Percentiles rank a stretch among this genome's conserved stretches.
phyloP scores from a whole-genome alignment of 2,329 filamentous ascomycete species.

The Pseudogymnoascus sp. region DNA sequence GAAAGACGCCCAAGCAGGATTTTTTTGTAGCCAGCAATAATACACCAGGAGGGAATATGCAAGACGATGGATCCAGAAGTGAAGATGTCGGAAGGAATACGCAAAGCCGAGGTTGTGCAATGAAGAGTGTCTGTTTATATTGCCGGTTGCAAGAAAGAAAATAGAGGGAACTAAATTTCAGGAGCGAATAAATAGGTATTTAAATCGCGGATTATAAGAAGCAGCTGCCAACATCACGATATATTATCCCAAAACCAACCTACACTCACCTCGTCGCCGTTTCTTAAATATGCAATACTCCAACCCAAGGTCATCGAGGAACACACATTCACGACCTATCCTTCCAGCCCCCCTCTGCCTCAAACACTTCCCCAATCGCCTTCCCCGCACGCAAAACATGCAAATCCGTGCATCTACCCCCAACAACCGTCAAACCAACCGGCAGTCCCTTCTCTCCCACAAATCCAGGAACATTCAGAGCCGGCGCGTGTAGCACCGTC shows the following conservation, averaged over 20 bases:
- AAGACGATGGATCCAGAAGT: too few relatives aligned
- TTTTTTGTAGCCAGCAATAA: too few relatives aligned
- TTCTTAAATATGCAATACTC: not conserved
- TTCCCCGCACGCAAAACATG: conserved; percentile 35
- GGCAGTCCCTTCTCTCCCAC: conserved; percentile 48
- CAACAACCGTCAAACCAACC: conserved; percentile 47
- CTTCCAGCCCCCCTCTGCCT: conserved; percentile 31
- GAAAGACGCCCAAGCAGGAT: too few relatives aligned
- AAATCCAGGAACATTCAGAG: conserved; percentile 58
- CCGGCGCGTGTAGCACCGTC: conserved; percentile 47
- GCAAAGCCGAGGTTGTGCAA: too few relatives aligned
- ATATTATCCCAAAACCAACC: too few relatives aligned
- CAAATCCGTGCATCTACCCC: conserved; percentile 37
- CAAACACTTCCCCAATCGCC: conserved; percentile 33
- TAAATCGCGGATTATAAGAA: not conserved
- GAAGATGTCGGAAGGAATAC: too few relatives aligned
- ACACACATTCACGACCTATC: conserved; percentile 15
- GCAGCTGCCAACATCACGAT: not conserved
- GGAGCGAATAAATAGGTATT: not conserved
- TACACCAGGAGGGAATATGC: too few relatives aligned
- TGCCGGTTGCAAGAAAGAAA: not conserved
- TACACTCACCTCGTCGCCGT: not conserved
- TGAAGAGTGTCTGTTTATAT: not conserved
- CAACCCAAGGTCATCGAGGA: not conserved
- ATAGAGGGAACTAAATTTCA: not conserved